phyloP scores from a whole-genome alignment of 257 asterid genomes.

The Scutellaria barbata region DNA sequence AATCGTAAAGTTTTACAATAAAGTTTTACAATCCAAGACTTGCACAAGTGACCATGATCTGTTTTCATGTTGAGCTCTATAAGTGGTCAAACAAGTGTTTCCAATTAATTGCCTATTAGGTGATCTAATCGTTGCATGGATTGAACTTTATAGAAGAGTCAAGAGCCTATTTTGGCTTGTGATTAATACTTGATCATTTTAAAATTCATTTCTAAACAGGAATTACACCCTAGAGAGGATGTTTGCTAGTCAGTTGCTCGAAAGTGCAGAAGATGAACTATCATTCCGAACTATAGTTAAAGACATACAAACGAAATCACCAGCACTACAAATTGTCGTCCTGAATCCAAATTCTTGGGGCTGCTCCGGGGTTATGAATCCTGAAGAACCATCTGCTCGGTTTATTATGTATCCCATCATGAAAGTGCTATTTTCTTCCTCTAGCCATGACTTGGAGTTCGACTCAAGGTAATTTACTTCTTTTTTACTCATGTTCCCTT shows the following conservation, averaged over 20 bases:
- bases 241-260: constrained; percentile 75
- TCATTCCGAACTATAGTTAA: constrained; percentile 80
- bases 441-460: constrained; percentile 44
- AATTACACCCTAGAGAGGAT: constrained; percentile 70
- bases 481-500: neutral
- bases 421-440: constrained; percentile 70
- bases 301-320: constrained; percentile 65
- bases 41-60: neutral
- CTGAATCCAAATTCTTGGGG: constrained; percentile 87
- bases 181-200: constrained; percentile 19
- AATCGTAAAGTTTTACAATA: neutral
- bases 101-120: neutral
- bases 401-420: constrained; percentile 60
- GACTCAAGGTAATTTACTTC: constrained; percentile 60
- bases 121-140: neutral
- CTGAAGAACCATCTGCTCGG: constrained; percentile 53
- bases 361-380: constrained; percentile 53
- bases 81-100: constrained; percentile 7
- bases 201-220: constrained; percentile 47
- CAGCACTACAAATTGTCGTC: constrained; percentile 69
- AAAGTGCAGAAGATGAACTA: constrained; percentile 85
- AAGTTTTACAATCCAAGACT: neutral
- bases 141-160: neutral
- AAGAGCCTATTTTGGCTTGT: neutral
- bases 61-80: constrained; percentile 13